Conservation (phyloP, 2,329 filamentous ascomycete genomes). For the Penicillium sp. region DNA sequence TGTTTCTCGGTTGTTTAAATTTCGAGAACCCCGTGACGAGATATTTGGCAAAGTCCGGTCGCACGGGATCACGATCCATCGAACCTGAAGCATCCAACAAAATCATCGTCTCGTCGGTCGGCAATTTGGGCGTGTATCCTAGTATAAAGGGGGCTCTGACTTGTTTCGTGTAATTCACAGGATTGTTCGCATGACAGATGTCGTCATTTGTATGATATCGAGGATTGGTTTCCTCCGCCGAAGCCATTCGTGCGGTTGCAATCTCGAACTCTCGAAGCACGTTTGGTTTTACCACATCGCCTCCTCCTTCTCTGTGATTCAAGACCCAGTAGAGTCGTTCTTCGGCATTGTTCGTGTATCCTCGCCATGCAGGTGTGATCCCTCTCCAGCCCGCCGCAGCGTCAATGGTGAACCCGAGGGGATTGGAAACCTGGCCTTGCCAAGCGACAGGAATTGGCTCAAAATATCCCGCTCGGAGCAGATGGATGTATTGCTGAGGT, state of each 20-base stretch:
- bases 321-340: constrained; percentile 52
- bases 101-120: constrained; percentile 50
- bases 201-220: constrained; percentile 44
- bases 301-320: constrained; percentile 41
- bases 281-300: constrained; percentile 44
- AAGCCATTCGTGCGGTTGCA: constrained; percentile 45
- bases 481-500: constrained; percentile 46
- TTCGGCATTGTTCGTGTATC: constrained; percentile 49
- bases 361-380: constrained; percentile 48
- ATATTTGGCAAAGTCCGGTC: constrained; percentile 45
- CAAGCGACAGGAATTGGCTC: constrained; percentile 50
- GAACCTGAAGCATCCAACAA: constrained; percentile 49
- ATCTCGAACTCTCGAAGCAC: constrained; percentile 46
- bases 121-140: constrained; percentile 36
- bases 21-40: constrained; percentile 41
- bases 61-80: constrained; percentile 47
- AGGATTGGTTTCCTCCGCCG: constrained; percentile 47
- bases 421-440: constrained; percentile 43
- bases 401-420: constrained; percentile 47
- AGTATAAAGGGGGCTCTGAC: constrained; percentile 44
- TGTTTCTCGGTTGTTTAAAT: constrained; percentile 48
- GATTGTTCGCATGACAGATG: constrained; percentile 44
- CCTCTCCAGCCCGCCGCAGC: constrained; percentile 46
- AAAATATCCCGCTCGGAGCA: constrained; percentile 49
- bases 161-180: constrained; percentile 46